Evolutionary conservation across 2,329 filamentous ascomycete genomes (phyloP), one percentile per base, ranked within the genome.

Genomic region (Apiospora aurea): DNA sequence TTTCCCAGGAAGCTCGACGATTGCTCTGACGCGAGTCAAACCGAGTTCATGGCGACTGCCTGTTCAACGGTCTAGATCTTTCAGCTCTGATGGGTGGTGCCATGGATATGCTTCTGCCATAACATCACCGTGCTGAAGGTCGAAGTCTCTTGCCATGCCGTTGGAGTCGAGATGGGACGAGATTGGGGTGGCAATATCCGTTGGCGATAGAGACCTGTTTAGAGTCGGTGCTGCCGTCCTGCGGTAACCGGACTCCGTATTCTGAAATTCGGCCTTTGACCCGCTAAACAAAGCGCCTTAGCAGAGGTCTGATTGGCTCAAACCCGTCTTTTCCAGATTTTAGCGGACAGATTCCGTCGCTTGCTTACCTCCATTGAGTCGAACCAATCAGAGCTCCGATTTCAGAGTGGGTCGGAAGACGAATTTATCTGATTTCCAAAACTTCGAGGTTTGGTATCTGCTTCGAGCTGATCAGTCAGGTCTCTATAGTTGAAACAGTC

Each of bases 141-240:
- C 41, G 10, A 34, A 64, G 57, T 41, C 57, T 64, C 57, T 64
- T 64, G 18, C 16, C 26, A 29, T 29, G 26, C 38, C 11, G 29
- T 61, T 61, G 53, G 53, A 61, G 57, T 24, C 57, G 18, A 64
- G 34, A 13, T 13, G 29, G 57, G 57, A 64, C 41, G 29, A 64
- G 34, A 34, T 24, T n/a, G 57, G 57, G 57, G 38, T 6, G 57
- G 57, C 57, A 64, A 64, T 41, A 64, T 41, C 57, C 57, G 57
- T 41, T n/a, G 4, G 21, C 34, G 57, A 34, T 34, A 61, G 16
- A 61, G 26, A 29, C 26, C 26, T 29, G 26, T 29, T 29, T 3
- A 29, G 26, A 29, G 26, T 29, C 26, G 26, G 26, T 29, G 2
- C 26, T 29, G 26, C 26, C 2, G 26, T 29, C 26, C 26, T 29